These are phyloP conservation scores for Suhomyces tanzawaensis DNA, from an alignment of 805 yeast genomes.

Conservation along the genomic window DNA sequence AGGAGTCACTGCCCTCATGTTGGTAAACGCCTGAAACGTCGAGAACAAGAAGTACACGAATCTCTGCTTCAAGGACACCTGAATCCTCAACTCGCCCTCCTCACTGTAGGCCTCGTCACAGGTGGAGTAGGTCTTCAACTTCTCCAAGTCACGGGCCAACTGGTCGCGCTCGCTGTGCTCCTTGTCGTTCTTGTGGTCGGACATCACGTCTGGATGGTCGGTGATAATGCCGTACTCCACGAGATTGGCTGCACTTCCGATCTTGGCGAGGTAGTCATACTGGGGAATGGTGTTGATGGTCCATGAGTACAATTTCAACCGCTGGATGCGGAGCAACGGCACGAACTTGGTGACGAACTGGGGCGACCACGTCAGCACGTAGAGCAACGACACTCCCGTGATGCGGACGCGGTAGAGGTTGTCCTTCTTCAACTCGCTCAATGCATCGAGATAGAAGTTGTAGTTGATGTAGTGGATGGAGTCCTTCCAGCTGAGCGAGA, in stretches of 20 bases:
- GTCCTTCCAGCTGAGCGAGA: conserved; percentile 33
- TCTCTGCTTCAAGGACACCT: conserved; percentile 15
- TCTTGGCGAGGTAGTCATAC: conserved; percentile 28
- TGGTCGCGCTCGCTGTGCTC: conserved; percentile 4
- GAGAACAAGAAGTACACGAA: conserved; percentile 12
- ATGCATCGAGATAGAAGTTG: conserved; percentile 31
- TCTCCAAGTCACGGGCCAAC: conserved; percentile 8
- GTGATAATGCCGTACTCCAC: conserved; percentile 35
- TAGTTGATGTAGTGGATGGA: conserved; percentile 33
- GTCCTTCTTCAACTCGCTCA: conserved; percentile 14
- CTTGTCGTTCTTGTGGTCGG: conserved; percentile 11
- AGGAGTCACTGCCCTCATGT: conserved; percentile 12
- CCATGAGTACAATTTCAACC: conserved; percentile 38
- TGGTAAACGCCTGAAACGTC: conserved; percentile 9
- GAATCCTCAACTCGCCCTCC: conserved; percentile 7
- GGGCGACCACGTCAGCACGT: conserved; percentile 37
- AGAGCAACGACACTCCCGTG: conserved; percentile 38
- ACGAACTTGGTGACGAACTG: conserved; percentile 34
- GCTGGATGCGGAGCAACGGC: conserved; percentile 32
- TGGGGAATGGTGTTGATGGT: conserved; percentile 38
- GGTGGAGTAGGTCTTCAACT: conserved; percentile 7
- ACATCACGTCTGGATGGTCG: conserved; percentile 37
- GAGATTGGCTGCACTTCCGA: conserved; percentile 24
- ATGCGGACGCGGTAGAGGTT: conserved; percentile 19
- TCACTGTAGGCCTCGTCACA: conserved; percentile 7